Evolutionary conservation across 2,329 filamentous ascomycete genomes (phyloP).

Genomic region (Aspergillus neoniger): DNA sequence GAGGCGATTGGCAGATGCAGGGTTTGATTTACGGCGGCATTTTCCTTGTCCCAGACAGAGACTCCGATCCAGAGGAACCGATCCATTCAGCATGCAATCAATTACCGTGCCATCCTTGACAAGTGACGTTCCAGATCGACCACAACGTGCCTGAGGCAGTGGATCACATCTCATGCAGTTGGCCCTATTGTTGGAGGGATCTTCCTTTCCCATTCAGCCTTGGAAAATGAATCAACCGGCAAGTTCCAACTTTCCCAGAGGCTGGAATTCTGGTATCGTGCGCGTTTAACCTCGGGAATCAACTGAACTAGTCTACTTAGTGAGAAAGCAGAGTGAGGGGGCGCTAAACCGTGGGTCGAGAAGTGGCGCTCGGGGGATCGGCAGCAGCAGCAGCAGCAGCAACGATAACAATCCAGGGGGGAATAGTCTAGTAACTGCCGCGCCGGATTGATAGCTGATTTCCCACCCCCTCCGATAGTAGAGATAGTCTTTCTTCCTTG

Average conservation of each 20-base stretch:
- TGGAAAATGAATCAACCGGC: no score
- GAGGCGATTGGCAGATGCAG: background rate
- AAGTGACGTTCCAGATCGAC: slow-evolving; percentile 6
- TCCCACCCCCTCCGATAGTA: background rate
- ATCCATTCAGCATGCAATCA: background rate
- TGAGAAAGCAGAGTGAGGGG: background rate
- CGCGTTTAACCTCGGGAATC: background rate
- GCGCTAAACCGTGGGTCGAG: slow-evolving; percentile 6
- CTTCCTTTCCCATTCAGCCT: no score
- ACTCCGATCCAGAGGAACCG: background rate
- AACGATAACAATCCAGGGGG: slow-evolving; percentile 10
- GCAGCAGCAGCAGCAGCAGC: background rate
- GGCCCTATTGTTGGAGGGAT: no score
- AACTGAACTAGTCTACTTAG: no score
- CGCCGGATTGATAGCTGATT: background rate
- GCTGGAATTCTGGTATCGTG: background rate
- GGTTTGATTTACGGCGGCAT: background rate
- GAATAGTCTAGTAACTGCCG: background rate
- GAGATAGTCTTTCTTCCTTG: background rate
- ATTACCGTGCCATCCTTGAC: background rate
- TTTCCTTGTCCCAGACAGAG: background rate
- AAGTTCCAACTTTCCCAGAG: background rate
- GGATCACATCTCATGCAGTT: background rate
- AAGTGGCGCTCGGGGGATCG: slow-evolving; percentile 10
- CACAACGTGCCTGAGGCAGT: slow-evolving; percentile 9